Percentiles rank a stretch among this genome's conserved stretches.
These are phyloP conservation scores for Clausena lansium DNA, from an alignment of 345 rosid genomes.

Conservation along the genomic window DNA sequence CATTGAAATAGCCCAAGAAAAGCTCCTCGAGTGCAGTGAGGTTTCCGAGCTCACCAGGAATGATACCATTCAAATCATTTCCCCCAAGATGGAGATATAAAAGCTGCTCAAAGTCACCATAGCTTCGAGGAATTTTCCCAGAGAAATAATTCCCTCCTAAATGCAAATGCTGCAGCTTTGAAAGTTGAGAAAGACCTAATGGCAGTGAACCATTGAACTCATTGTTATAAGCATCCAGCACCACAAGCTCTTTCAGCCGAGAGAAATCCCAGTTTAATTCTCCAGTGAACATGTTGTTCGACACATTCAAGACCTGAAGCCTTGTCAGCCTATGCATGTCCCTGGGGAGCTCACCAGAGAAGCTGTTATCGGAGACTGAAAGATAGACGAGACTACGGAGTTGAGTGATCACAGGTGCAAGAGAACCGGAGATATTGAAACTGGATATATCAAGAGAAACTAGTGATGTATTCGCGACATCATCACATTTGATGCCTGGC, in stretches of 20 bases:
- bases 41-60: constrained; percentile 72
- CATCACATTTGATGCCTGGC: constrained; percentile 50
- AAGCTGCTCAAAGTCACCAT: constrained; percentile 54
- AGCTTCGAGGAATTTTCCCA: constrained; percentile 64
- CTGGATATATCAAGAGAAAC: constrained; percentile 52
- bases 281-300: constrained; percentile 64
- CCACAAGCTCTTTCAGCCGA: constrained; percentile 42
- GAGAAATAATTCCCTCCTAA: constrained; percentile 85
- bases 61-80: constrained; percentile 68
- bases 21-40: constrained; percentile 59
- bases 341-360: constrained; percentile 50
- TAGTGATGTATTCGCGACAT: constrained; percentile 35
- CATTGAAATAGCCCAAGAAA: constrained; percentile 74
- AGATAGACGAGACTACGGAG: constrained; percentile 38
- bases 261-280: constrained; percentile 54
- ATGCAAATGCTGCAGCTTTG: constrained; percentile 55
- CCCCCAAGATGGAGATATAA: constrained; percentile 73
- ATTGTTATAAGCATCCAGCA: constrained; percentile 76
- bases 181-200: constrained; percentile 32
- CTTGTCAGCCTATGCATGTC: constrained; percentile 32
- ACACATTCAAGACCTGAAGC: constrained; percentile 71
- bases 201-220: constrained; percentile 79
- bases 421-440: constrained; percentile 54
- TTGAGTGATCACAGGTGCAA: constrained; percentile 48
- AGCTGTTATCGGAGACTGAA: constrained; percentile 47